These are phyloP conservation scores for Oryza coarctata DNA, from an alignment of 176 grass and related monocot genomes.

Conservation along the genomic window DNA sequence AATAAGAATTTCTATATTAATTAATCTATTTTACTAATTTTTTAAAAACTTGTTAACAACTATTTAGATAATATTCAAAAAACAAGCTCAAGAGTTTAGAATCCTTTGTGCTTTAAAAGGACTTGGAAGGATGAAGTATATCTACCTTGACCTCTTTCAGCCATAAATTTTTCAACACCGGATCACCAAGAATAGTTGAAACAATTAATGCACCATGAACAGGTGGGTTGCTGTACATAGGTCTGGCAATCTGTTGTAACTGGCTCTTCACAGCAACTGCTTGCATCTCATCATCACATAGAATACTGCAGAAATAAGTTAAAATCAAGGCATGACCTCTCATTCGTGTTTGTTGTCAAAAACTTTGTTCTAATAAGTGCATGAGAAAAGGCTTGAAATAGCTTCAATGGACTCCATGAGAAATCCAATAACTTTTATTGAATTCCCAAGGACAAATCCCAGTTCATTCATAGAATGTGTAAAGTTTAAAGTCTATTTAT, in stretches of 20 bases:
- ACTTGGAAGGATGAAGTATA: not conserved
- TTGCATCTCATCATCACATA: constrained; percentile 89
- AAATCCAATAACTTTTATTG: not conserved
- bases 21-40: no score
- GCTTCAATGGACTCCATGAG: not conserved
- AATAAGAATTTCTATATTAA: no score
- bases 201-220: constrained; percentile 85
- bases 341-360: not conserved
- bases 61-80: no score
- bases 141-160: constrained; percentile 90
- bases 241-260: constrained; percentile 87
- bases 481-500: not conserved
- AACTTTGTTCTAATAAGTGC: not conserved
- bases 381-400: not conserved
- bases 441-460: not conserved
- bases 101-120: not conserved
- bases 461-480: not conserved
- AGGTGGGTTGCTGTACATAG: constrained; percentile 97
- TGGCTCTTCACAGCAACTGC: constrained; percentile 93
- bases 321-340: not conserved
- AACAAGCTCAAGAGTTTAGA: no score
- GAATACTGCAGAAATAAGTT: constrained; percentile 56
- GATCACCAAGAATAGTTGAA: constrained; percentile 82
- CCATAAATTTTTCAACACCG: constrained; percentile 81
- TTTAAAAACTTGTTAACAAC: no score